Evolutionary conservation across 2,329 filamentous ascomycete species (phyloP).

Genomic region (Arthroderma uncinatum): DNA sequence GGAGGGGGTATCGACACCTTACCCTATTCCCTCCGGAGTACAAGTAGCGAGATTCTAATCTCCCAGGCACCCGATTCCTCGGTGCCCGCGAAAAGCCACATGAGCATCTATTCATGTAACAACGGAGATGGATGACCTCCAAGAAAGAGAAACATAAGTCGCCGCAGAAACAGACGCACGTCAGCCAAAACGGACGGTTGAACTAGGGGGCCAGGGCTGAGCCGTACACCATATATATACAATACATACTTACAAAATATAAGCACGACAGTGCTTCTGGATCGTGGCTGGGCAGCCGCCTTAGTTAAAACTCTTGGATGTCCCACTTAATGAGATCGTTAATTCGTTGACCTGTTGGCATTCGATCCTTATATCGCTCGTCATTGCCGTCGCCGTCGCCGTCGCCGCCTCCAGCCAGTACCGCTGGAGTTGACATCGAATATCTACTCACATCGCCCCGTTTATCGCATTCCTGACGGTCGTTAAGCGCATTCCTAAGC

Average conservation of each 20-base stretch:
- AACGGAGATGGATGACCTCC: slow-evolving; percentile 1
- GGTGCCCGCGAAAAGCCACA: background rate
- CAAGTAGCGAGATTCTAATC: slow-evolving; percentile 1
- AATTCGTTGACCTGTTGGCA: background rate
- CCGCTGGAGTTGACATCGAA: background rate
- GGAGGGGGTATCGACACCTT: background rate
- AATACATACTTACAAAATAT: background rate
- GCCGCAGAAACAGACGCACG: slow-evolving; percentile 1
- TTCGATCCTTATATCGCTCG: background rate
- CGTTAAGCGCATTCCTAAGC: background rate
- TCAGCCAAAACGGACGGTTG: background rate
- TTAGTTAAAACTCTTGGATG: slow-evolving; percentile 4
- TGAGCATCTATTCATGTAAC: slow-evolving; percentile 4
- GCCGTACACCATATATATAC: background rate
- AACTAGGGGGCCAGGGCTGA: background rate
- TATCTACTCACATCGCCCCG: background rate
- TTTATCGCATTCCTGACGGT: background rate
- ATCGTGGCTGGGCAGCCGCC: slow-evolving; percentile 2
- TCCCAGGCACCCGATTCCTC: background rate
- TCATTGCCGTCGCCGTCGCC: background rate
- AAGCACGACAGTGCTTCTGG: background rate
- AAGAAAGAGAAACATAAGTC: background rate
- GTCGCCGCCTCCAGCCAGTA: background rate
- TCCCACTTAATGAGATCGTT: slow-evolving; percentile 4
- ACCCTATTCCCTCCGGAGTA: background rate